Evolutionary conservation across 345 rosid genomes (phyloP).

Genomic region (Raphanus sativus): DNA sequence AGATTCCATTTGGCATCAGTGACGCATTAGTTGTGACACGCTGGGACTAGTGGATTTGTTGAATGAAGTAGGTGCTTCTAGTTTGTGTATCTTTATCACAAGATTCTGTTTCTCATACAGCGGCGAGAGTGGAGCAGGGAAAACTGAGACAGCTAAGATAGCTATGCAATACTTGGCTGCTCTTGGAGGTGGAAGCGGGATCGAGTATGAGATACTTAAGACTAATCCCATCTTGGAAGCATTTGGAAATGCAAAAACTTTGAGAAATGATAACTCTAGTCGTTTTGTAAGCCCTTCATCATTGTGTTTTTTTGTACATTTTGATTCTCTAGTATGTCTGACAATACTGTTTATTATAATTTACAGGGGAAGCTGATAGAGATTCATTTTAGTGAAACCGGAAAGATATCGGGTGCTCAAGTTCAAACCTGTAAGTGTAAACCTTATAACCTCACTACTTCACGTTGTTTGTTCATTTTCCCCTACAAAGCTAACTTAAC

Average conservation of each 20-base stretch:
- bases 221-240: constrained; percentile 98
- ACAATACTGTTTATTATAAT: constrained; percentile 24
- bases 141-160: constrained; percentile 99
- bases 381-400: constrained; percentile 93
- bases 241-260: constrained; percentile 96
- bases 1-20: too few species aligned
- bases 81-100: constrained; percentile 23
- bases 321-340: not conserved
- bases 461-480: constrained; percentile 7
- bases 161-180: constrained; percentile 99
- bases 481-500: constrained; percentile 39
- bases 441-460: constrained; percentile 8
- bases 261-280: constrained; percentile 96
- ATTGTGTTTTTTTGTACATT: constrained; percentile 23
- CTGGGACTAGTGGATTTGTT: not conserved
- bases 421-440: constrained; percentile 89
- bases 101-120: constrained; percentile 51
- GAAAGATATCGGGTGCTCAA: constrained; percentile 98
- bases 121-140: constrained; percentile 99
- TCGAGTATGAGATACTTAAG: constrained; percentile 92
- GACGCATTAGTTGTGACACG: too few species aligned
- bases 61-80: not conserved
- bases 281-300: constrained; percentile 82
- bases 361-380: constrained; percentile 92
- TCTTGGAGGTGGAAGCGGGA: constrained; percentile 99